Base-by-base conservation (phyloP, 2,329 filamentous ascomycete species). In the Colletotrichum cordylinicola region DNA sequence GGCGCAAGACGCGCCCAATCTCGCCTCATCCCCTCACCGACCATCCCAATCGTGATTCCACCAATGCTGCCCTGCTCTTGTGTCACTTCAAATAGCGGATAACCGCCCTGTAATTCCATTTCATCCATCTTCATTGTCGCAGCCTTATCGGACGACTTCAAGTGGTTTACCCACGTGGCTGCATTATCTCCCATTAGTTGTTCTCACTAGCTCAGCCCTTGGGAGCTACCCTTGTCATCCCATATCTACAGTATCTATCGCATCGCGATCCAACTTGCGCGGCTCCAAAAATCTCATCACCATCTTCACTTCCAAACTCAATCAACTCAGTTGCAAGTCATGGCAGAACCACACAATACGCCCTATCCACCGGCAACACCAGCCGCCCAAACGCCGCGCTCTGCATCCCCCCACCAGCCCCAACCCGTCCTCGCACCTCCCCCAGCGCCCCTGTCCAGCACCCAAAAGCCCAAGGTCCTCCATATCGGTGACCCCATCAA, bases 401-500 rank as follows among this genome's bases (percentile, higher is more conserved):
- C 87, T 68, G 81, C 82, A 24, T 88, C 87, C 61, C 87, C 87
- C 67, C 84, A 80, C 78, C 80, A 72, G 8, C 21, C 35, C 66
- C 35, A 69, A 24, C 35, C 81, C 77, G 58, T 79, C 78, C 18
- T 70, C 79, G 74, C 75, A 78, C 79, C 72, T 75, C 78, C 71
- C 76, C 79, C 52, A 68, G 79, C 65, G 74, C 79, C 75, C 74
- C 83, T 73, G 79, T 81, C 29, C 78, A 69, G 62, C 48, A 75
- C 81, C 67, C 70, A 78, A 18, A 88, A 83, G 76, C 87, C 84
- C 60, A 90, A 93, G 78, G 93, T 97, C 75, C 90, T 98, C 79
- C 93, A 93, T 85, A 92, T 95, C 83, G 95, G 95, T 77, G 94
- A 96, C 81, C 85, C 87, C 10, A 82, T 89, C 74, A 85, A 85